Evolutionary conservation across 768 basidiomycete species (phyloP).

Genomic region (Serpula lacrymans): DNA sequence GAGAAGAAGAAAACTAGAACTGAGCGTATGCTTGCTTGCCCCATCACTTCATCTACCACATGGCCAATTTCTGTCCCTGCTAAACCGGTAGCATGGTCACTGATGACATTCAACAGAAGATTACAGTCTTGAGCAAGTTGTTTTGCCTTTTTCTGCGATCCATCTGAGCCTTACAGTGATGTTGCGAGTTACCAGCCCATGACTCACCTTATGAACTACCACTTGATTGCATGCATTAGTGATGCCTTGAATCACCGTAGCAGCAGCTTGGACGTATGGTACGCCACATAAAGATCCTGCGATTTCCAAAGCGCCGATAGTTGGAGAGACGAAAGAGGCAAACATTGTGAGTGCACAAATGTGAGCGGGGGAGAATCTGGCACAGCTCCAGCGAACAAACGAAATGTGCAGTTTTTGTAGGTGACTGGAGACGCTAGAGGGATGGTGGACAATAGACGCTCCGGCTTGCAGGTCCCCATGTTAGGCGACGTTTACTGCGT

Average conservation of each 20-base stretch:
- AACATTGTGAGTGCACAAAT: not conserved
- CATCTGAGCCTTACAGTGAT: slow-evolving; percentile 1
- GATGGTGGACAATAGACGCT: too few species aligned
- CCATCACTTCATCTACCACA: slow-evolving; percentile 40
- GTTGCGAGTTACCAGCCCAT: slow-evolving; percentile 5
- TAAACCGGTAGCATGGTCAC: slow-evolving; percentile 36
- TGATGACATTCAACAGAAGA: slow-evolving; percentile 34
- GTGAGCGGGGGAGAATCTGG: not conserved
- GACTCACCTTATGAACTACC: slow-evolving; percentile 44
- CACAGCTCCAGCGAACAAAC: not conserved
- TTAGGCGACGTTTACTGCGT: too few species aligned
- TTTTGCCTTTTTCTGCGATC: slow-evolving; percentile 39
- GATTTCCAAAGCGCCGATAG: slow-evolving; percentile 34
- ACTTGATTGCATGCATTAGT: slow-evolving; percentile 44
- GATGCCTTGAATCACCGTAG: slow-evolving; percentile 42
- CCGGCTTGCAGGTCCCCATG: too few species aligned
- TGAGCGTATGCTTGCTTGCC: too few species aligned
- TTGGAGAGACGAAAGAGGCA: slow-evolving; percentile 10
- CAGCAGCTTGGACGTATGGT: slow-evolving; percentile 44
- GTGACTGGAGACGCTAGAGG: too few species aligned
- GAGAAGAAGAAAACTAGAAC: not conserved
- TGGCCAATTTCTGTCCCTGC: slow-evolving; percentile 38
- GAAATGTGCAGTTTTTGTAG: not conserved
- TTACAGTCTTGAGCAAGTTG: slow-evolving; percentile 42
- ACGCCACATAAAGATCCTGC: slow-evolving; percentile 43